A percentile compares a stretch with the other conserved stretches of the same genome.
Evolutionary conservation across 805 yeast species (phyloP).

Genomic region (Nakazawaea wyomingensis): DNA sequence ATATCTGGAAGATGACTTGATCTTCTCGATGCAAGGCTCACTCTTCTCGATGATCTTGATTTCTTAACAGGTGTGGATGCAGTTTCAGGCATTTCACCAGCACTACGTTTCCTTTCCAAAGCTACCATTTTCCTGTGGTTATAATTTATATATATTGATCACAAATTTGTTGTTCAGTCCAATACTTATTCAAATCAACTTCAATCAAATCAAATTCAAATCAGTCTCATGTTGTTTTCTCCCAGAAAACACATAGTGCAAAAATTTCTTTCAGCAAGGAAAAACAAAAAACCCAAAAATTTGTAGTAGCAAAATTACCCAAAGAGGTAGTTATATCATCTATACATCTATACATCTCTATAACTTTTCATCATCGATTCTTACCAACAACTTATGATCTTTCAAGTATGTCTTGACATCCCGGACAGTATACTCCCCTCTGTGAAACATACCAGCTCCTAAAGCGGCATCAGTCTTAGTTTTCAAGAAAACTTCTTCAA

Average conservation of each 20-base stretch:
- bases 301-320: neutral
- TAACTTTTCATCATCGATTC: constrained; percentile 44
- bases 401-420: constrained; percentile 72
- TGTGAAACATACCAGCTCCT: constrained; percentile 98
- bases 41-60: constrained; percentile 9
- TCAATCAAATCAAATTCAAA: too few relatives aligned
- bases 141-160: neutral
- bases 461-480: constrained; percentile 93
- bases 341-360: neutral
- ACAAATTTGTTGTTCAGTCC: too few relatives aligned
- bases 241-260: neutral
- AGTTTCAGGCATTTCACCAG: neutral
- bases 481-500: constrained; percentile 75
- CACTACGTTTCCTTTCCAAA: constrained; percentile 12
- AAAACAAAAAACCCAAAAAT: neutral
- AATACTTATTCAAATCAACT: too few relatives aligned
- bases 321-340: neutral
- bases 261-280: neutral
- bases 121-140: constrained; percentile 9
- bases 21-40: constrained; percentile 36
- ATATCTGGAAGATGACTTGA: constrained; percentile 46
- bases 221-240: too few relatives aligned
- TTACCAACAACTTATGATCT: constrained; percentile 61
- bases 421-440: constrained; percentile 85
- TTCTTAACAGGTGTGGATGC: constrained; percentile 10